Evolutionary conservation across 768 basidiomycete genomes (phyloP).

Genomic region (Asterophora parasitica): DNA sequence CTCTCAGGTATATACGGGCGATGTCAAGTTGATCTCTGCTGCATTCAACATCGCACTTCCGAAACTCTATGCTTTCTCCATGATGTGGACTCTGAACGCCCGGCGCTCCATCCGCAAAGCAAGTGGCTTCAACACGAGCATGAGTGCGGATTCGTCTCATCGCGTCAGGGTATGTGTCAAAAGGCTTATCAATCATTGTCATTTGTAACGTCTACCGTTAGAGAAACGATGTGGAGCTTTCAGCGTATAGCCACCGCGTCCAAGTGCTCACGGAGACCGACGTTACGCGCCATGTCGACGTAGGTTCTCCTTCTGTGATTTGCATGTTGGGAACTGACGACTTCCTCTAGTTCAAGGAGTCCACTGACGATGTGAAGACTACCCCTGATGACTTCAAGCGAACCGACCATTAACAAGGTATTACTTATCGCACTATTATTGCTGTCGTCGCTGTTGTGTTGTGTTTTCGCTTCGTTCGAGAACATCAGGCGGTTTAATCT

Average conservation of each 20-base stretch:
- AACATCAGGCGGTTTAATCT: too few relatives aligned
- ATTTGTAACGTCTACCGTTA: background rate
- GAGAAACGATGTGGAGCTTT: constrained; percentile 18
- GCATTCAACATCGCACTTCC: constrained; percentile 28
- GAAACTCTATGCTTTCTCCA: constrained; percentile 30
- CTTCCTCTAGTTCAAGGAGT: background rate
- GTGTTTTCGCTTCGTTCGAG: background rate
- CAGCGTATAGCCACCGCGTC: constrained; percentile 6
- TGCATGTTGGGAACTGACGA: background rate
- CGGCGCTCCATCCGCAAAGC: constrained; percentile 20
- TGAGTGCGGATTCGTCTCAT: constrained; percentile 2
- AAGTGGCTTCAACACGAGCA: constrained; percentile 6
- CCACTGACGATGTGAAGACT: background rate
- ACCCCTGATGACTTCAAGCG: background rate
- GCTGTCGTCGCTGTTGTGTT: too few relatives aligned
- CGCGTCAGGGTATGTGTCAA: constrained; percentile 6
- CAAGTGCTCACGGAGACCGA: constrained; percentile 23
- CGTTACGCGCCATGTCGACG: constrained; percentile 22
- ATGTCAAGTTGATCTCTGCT: constrained; percentile 21
- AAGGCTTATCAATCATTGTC: background rate
- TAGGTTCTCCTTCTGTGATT: constrained; percentile 7
- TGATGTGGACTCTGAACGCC: constrained; percentile 35
- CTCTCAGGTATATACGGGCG: constrained; percentile 24
- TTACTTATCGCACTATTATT: too few relatives aligned
- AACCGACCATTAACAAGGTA: too few relatives aligned